These are phyloP conservation scores for Metarhizium guizhouense DNA, from an alignment of 2,329 filamentous ascomycete genomes.

Conservation along the genomic window DNA sequence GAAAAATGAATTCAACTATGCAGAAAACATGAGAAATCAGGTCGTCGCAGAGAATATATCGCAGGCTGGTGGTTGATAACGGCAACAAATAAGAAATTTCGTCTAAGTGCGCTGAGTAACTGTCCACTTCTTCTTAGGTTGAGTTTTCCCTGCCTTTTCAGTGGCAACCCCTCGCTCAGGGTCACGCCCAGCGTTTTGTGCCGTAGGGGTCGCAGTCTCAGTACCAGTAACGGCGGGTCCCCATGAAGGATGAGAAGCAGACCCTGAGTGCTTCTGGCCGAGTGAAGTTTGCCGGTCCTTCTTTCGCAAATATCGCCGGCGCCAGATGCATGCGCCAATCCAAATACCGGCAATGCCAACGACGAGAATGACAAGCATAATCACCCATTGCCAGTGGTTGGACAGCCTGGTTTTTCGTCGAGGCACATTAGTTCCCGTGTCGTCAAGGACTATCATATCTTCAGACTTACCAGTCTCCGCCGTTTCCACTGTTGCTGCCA, in stretches of 20 bases:
- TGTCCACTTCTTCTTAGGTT: constrained; percentile 39
- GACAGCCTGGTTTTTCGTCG: constrained; percentile 43
- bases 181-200: constrained; percentile 4
- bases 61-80: not conserved
- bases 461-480: constrained; percentile 38
- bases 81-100: not conserved
- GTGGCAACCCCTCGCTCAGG: constrained; percentile 5
- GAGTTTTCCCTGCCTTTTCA: constrained; percentile 15
- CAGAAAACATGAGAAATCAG: not conserved
- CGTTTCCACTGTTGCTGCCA: constrained; percentile 14
- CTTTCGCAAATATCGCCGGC: constrained; percentile 64
- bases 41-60: not conserved
- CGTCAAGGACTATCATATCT: not conserved
- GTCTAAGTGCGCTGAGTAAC: constrained; percentile 31
- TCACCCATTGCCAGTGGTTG: constrained; percentile 69
- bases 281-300: constrained; percentile 43
- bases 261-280: constrained; percentile 29
- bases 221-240: constrained; percentile 19
- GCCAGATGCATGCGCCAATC: constrained; percentile 60
- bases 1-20: not conserved
- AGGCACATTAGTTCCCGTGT: not conserved
- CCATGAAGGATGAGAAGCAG: constrained; percentile 26
- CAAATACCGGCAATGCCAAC: constrained; percentile 60
- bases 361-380: constrained; percentile 69
- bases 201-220: constrained; percentile 15